Percentiles rank a stretch among this genome's conserved stretches.
Evolutionary conservation across 306 rosid species (phyloP).

Genomic region (Begonia masoniana): DNA sequence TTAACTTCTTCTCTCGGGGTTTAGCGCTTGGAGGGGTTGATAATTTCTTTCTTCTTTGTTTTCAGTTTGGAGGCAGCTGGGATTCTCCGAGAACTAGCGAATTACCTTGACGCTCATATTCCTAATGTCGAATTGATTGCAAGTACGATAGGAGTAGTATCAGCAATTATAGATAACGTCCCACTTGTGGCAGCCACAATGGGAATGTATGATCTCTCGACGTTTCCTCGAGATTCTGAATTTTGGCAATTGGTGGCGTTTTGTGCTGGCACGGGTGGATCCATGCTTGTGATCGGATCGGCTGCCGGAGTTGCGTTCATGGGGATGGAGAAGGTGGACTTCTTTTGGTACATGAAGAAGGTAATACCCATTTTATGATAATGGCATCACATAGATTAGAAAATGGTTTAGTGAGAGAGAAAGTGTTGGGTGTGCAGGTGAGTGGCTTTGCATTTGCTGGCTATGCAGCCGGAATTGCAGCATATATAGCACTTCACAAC

Average conservation of each 20-base stretch:
- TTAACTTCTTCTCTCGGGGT: no score
- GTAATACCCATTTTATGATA: slow-evolving; percentile 18
- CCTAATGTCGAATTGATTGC: slow-evolving; percentile 61
- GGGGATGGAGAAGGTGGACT: slow-evolving; percentile 99
- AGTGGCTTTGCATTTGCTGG: slow-evolving; percentile 94
- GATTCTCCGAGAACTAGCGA: slow-evolving; percentile 75
- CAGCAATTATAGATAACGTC: slow-evolving; percentile 83
- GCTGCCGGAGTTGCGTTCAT: slow-evolving; percentile 96
- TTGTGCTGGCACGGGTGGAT: slow-evolving; percentile 96
- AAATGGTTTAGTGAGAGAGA: background rate
- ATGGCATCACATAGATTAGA: background rate
- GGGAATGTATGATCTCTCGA: slow-evolving; percentile 83
- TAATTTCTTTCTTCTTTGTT: background rate
- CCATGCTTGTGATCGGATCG: slow-evolving; percentile 88
- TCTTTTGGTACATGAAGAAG: slow-evolving; percentile 91
- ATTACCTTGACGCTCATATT: slow-evolving; percentile 69
- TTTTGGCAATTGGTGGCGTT: slow-evolving; percentile 88
- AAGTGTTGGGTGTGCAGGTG: slow-evolving; percentile 34
- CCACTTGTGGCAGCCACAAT: slow-evolving; percentile 88
- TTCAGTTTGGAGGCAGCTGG: slow-evolving; percentile 85
- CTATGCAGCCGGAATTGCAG: slow-evolving; percentile 78
- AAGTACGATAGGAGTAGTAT: slow-evolving; percentile 67
- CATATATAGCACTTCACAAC: slow-evolving; percentile 54
- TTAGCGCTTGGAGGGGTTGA: no score
- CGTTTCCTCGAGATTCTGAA: slow-evolving; percentile 81